phyloP scores from a whole-genome alignment of 208 protist genomes.

The Wallacemonas rigidus region DNA sequence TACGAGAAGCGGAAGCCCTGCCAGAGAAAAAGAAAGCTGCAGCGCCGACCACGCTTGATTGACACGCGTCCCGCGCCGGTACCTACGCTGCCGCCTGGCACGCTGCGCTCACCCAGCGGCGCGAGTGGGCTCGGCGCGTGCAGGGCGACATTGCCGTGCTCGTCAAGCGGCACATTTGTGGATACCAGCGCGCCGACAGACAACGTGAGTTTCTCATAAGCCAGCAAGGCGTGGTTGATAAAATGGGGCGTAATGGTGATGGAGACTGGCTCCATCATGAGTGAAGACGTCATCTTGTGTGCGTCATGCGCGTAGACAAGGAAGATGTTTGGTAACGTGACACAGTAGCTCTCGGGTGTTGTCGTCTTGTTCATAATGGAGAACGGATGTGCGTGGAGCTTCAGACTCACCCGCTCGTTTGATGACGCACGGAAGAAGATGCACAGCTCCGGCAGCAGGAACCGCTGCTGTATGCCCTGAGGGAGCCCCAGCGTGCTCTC shows the following conservation, averaged over 20 bases:
- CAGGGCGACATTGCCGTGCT: conserved; percentile 1
- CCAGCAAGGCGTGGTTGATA: conserved; percentile 73
- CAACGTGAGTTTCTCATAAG: conserved; percentile 58
- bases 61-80: not conserved
- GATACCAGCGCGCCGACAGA: conserved; percentile 39
- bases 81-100: not conserved
- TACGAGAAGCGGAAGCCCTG: conserved; percentile 71
- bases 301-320: conserved; percentile 67
- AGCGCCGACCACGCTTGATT: conserved; percentile 13
- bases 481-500: conserved; percentile 52
- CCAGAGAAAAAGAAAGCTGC: conserved; percentile 70
- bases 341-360: conserved; percentile 39
- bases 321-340: conserved; percentile 75
- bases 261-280: conserved; percentile 74
- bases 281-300: conserved; percentile 46
- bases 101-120: not conserved
- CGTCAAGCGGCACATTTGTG: conserved; percentile 19
- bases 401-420: conserved; percentile 51
- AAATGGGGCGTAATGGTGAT: conserved; percentile 79
- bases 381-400: conserved; percentile 80
- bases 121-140: conserved; percentile 11
- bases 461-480: conserved; percentile 49
- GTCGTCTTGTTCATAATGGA: conserved; percentile 46
- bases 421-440: conserved; percentile 68
- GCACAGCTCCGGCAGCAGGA: conserved; percentile 65